Evolutionary conservation across 257 asterid species (phyloP).

Genomic region (Handroanthus guayacan): DNA sequence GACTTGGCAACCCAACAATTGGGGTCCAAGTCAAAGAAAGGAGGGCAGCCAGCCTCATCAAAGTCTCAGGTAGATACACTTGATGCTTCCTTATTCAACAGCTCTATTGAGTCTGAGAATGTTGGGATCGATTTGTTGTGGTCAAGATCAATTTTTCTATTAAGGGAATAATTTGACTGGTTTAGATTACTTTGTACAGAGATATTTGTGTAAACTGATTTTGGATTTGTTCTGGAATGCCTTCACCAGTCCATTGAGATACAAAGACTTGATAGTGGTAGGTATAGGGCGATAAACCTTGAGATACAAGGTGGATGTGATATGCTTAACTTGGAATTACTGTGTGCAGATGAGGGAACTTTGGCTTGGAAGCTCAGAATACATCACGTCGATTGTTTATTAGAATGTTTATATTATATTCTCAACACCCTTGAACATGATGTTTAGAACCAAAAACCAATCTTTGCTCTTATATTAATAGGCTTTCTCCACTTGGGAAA

Average conservation of each 20-base stretch:
- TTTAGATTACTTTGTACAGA: not conserved
- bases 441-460: not conserved
- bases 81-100: not conserved
- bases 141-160: not conserved
- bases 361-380: not conserved
- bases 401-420: not conserved
- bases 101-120: not conserved
- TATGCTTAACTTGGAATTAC: not conserved
- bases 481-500: too few species aligned
- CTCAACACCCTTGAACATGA: too few species aligned
- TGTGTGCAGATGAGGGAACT: not conserved
- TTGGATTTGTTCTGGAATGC: not conserved
- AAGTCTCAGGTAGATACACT: conserved; percentile 74
- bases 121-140: not conserved
- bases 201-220: not conserved
- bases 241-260: not conserved
- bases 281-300: conserved; percentile 8
- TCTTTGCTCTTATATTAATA: not conserved
- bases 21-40: conserved; percentile 74
- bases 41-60: conserved; percentile 63
- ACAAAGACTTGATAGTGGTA: not conserved
- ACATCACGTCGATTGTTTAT: not conserved
- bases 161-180: not conserved
- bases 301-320: not conserved
- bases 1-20: conserved; percentile 64